Evolutionary conservation across 257 asterid species (phyloP), one percentile per base, ranked within the genome.

Genomic region (Parsonsia alboflavescens): DNA sequence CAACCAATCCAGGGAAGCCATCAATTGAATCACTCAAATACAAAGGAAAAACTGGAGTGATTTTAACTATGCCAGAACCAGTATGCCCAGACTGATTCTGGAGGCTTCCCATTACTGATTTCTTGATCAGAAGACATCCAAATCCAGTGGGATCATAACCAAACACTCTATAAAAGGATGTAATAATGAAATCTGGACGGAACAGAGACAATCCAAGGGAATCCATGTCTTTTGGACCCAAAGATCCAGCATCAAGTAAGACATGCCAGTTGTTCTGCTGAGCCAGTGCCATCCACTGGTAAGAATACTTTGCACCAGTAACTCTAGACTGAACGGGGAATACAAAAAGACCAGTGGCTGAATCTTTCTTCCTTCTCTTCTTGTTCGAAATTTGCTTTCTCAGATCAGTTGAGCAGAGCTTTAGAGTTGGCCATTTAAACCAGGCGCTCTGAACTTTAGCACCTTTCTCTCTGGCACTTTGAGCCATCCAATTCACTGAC

Each of bases 231-330:
- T 95, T 95, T 1, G 99, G 99, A 67, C 99, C 99, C 85, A 95
- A 81, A 0, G 99, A 88, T 41, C 99, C 99, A 65, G 99, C 99
- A 85, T 95, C 99, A 63, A 95, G 97, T 81, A 89, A 88, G 54
- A 95, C 99, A 50, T 95, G 99, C 99, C 99, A 95, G 68, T 92
- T 95, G 76, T 95, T 95, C 91, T 95, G 99, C 80, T 95, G 98
- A 63, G 99, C 99, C 80, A 95, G 74, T 13, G 99, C 97, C 98
- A 95, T 92, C 99, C 99, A 95, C 75, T 95, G 99, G 76, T 95
- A 95, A 5, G 98, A 95, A 83, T 95, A 95, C 82, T 90, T 95
- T 0, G 98, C 98, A 64, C 99, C 99, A 15, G 96, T 90, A 64
- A 95, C 99, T 68, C 99, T 84, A 11, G 98, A 95, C 77, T 95